phyloP scores from a whole-genome alignment of 2,329 filamentous ascomycete genomes.

The Colletotrichum neosansevieriae region DNA sequence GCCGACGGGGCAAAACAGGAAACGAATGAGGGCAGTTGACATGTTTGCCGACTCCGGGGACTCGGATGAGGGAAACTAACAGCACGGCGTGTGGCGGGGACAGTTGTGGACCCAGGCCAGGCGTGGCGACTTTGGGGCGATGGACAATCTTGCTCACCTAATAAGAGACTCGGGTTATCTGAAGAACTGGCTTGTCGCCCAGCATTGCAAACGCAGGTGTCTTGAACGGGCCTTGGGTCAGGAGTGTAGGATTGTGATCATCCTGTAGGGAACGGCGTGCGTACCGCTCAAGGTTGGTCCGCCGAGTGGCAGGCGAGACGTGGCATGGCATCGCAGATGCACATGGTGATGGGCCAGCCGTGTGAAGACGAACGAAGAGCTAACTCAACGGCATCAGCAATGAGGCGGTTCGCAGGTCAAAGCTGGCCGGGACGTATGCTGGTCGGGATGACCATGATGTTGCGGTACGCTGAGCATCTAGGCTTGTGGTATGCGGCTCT shows the following conservation, averaged over 20 bases:
- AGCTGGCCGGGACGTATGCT: background rate
- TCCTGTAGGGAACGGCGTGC: conserved; percentile 12
- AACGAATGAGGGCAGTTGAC: conserved; percentile 81
- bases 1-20: conserved; percentile 56
- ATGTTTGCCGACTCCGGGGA: conserved; percentile 87
- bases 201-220: conserved; percentile 23
- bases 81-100: conserved; percentile 11
- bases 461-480: too few relatives aligned
- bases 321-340: conserved; percentile 9
- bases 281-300: background rate
- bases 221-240: conserved; percentile 26
- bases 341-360: background rate
- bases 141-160: conserved; percentile 33
- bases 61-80: conserved; percentile 50
- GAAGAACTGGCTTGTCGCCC: conserved; percentile 20
- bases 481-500: too few relatives aligned
- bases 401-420: background rate
- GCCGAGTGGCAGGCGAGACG: background rate
- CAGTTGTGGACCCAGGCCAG: background rate
- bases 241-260: conserved; percentile 29
- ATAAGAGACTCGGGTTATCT: conserved; percentile 12
- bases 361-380: conserved; percentile 5
- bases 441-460: too few relatives aligned
- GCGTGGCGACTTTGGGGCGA: conserved; percentile 20
- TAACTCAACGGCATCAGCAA: conserved; percentile 7